These are phyloP conservation scores for Crepidotus sp. DNA, from an alignment of 1,284 basidiomycete genomes.

Conservation along the genomic window DNA sequence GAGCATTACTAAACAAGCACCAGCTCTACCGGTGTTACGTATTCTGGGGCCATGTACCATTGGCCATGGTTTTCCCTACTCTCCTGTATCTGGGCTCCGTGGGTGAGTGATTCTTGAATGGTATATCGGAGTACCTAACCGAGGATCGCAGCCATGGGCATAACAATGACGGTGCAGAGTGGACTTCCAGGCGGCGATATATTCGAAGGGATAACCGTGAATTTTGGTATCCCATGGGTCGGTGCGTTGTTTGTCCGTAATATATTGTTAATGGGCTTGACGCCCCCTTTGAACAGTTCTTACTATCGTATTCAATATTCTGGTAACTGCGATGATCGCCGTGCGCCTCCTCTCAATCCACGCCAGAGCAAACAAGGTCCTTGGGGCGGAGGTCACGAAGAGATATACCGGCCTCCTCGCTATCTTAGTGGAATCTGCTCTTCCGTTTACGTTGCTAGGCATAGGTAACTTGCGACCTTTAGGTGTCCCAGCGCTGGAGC, in stretches of 20 bases:
- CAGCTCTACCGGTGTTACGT: slow-evolving; percentile 13
- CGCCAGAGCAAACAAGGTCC: slow-evolving; percentile 1
- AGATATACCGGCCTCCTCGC: slow-evolving; percentile 18
- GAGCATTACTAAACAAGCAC: neutral
- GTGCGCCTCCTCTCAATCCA: slow-evolving; percentile 17
- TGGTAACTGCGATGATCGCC: slow-evolving; percentile 20
- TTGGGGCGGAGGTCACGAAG: slow-evolving; percentile 1
- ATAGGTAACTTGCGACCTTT: too few relatives aligned
- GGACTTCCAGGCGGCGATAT: slow-evolving; percentile 18
- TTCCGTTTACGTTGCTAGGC: slow-evolving; percentile 20
- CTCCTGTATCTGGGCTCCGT: slow-evolving; percentile 11
- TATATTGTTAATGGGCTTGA: neutral
- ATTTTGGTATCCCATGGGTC: slow-evolving; percentile 22
- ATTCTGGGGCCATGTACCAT: slow-evolving; percentile 9
- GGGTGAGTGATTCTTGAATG: neutral
- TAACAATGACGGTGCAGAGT: slow-evolving; percentile 16
- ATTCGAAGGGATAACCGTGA: slow-evolving; percentile 15
- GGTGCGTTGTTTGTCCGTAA: neutral
- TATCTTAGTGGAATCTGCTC: slow-evolving; percentile 19
- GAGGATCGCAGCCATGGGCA: slow-evolving; percentile 16
- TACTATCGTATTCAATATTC: slow-evolving; percentile 21
- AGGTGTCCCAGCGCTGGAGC: too few relatives aligned
- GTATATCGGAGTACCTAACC: neutral
- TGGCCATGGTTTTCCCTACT: slow-evolving; percentile 10
- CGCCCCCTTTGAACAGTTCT: slow-evolving; percentile 10